Evolutionary conservation across 2,329 filamentous ascomycete species (phyloP).

Genomic region (Ceratocystis variospora): DNA sequence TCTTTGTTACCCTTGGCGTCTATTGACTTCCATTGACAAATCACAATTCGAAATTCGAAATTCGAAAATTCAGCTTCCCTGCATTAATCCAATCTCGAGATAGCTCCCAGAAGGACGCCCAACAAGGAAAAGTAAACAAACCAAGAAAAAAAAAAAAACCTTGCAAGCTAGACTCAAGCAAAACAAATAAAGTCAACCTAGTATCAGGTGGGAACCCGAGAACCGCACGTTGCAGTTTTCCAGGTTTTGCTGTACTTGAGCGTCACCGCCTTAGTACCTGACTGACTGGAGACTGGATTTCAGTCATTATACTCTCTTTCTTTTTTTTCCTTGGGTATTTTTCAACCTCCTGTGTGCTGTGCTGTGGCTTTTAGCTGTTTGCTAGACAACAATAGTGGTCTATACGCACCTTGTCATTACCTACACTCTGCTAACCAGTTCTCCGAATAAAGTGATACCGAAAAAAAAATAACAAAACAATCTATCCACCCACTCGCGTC

Average conservation of each 20-base stretch:
- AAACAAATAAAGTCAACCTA: not conserved
- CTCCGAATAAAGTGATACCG: not conserved
- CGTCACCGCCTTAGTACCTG: constrained; percentile 18
- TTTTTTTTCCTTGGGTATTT: constrained; percentile 3
- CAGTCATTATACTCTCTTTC: constrained; percentile 10
- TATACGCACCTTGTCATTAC: constrained; percentile 3
- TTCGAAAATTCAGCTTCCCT: not conserved
- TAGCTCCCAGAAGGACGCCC: not conserved
- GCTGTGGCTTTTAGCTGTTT: not conserved
- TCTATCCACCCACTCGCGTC: not conserved
- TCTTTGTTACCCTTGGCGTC: not conserved
- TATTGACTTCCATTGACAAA: not conserved
- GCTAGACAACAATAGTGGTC: not conserved
- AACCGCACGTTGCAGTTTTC: constrained; percentile 6
- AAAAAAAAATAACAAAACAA: not conserved
- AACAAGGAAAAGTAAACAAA: constrained; percentile 7
- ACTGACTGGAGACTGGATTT: constrained; percentile 20
- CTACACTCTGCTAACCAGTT: not conserved
- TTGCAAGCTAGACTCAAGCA: not conserved
- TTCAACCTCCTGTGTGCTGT: constrained; percentile 1
- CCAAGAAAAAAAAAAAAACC: not conserved
- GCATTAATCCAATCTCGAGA: constrained; percentile 1
- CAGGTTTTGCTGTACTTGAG: not conserved
- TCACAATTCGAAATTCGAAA: not conserved
- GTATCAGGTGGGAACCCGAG: constrained; percentile 11